phyloP scores from a whole-genome alignment of 1,284 basidiomycete genomes.

The Trametes versicolor region DNA sequence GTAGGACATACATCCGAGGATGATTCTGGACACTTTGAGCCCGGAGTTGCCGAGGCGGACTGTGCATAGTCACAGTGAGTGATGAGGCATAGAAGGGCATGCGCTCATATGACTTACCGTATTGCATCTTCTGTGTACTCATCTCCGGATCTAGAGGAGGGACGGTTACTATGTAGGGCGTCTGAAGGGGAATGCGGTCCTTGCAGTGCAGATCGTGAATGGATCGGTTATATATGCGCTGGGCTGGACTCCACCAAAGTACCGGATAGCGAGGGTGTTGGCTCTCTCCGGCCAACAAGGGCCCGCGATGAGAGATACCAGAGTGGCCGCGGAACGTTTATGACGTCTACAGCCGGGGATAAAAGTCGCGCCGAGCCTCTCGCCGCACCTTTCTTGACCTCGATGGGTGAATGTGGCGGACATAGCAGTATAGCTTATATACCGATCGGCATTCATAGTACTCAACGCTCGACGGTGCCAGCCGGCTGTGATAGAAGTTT shows the following conservation, averaged over 20 bases:
- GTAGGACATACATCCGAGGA: slow-evolving; percentile 58
- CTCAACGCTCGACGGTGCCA: too few species aligned
- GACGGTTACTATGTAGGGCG: background rate
- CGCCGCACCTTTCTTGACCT: background rate
- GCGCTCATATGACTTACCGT: slow-evolving; percentile 8
- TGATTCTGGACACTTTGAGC: slow-evolving; percentile 54
- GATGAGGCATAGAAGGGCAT: background rate
- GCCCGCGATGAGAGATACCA: too few species aligned
- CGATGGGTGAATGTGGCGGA: background rate
- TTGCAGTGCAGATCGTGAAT: too few species aligned
- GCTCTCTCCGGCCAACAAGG: too few species aligned
- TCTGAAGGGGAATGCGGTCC: background rate
- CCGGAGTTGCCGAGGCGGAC: slow-evolving; percentile 57
- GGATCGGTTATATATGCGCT: too few species aligned
- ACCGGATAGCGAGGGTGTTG: too few species aligned
- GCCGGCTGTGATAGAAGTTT: too few species aligned
- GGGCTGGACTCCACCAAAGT: too few species aligned
- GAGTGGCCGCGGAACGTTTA: too few species aligned
- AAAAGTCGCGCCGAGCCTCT: too few species aligned
- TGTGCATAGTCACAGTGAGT: slow-evolving; percentile 16
- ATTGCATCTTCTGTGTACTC: slow-evolving; percentile 22
- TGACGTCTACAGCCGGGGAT: too few species aligned
- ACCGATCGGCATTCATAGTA: background rate
- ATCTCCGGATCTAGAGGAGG: background rate
- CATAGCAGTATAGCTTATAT: background rate